Evolutionary conservation across 2,329 filamentous ascomycete species (phyloP), one percentile per base, ranked within the genome.

Genomic region (Exophiala dermatitidis): DNA sequence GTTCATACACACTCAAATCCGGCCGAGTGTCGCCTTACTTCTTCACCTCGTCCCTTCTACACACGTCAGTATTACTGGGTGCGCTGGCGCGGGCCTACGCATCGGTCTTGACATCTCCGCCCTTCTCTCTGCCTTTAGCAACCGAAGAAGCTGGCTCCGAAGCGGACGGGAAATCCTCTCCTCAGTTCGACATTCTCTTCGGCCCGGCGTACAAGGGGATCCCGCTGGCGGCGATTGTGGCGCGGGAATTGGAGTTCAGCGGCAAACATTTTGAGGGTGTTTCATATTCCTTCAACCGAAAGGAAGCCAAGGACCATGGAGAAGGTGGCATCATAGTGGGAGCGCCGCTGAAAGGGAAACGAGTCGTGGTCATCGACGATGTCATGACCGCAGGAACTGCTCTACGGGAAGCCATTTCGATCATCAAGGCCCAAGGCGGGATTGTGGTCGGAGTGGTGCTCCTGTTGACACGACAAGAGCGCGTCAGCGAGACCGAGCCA

Each of bases 381-480:
- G 91, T 98, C 53, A 91, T 97, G 65, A 96, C 90, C 1, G 91
- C 90, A 0, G 93, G 93, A 30, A 97, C 90, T 1, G 93, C 93
- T 38, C 90, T 96, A 74, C 80, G 90, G 54, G 90, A 97, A 70
- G 89, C 91, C 9, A 90, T 97, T 56, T 83, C 83, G 50, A 93
- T 95, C 70, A 95, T 97, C 68, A 79, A 83, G 64, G 82, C 82
- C 63, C 86, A 95, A 68, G 93, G 91, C 2, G 93, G 91, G 1
- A 81, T 80, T 47, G 82, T 97, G 26, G 86, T 86, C 2, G 91
- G 90, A 31, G 90, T 97, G 53, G 80, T 96, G 19, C 86, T 98
- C 32, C 87, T 90, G 2, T 78, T 96, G 61, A 89, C 96, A 71
- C 80, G 91, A 55, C 85, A 59, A 72, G 74, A 68, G 65, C 70